Percentiles rank a stretch among this genome's conserved stretches.
Conservation (phyloP, 371 early-diverging fungal species). For the Dinochytrium kinnereticum region DNA sequence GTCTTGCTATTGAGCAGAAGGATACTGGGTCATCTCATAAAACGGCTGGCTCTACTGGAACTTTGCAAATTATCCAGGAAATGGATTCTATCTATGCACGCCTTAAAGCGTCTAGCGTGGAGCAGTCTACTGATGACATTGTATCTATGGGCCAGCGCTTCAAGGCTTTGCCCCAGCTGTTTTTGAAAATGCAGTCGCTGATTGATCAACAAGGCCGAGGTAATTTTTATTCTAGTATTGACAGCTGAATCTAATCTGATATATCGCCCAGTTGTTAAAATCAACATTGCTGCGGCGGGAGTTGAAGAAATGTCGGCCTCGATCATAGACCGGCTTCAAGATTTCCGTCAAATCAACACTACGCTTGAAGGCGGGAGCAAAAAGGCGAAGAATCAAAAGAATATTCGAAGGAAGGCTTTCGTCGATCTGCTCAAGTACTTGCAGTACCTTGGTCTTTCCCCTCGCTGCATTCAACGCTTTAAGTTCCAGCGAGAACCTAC, state of each 20-base stretch:
- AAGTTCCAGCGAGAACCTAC: conserved; percentile 32
- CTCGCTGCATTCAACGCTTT: conserved; percentile 47
- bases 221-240: no score
- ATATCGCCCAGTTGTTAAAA: neutral
- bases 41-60: neutral
- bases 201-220: no score
- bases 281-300: neutral
- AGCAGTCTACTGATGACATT: no score
- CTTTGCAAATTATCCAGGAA: neutral
- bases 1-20: conserved; percentile 31
- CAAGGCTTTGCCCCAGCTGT: neutral
- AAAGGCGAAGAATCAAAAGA: conserved; percentile 45
- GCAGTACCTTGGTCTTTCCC: conserved; percentile 78
- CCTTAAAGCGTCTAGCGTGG: no score
- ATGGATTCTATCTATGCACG: no score
- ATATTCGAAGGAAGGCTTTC: conserved; percentile 84
- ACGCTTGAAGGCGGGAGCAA: conserved; percentile 57
- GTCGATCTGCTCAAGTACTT: conserved; percentile 85
- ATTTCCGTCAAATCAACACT: conserved; percentile 70
- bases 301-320: conserved; percentile 42
- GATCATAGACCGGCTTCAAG: conserved; percentile 53
- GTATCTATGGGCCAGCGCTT: no score
- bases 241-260: neutral
- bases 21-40: neutral
- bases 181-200: neutral